These are phyloP conservation scores for Ramalina peruviana DNA, from an alignment of 495 filamentous ascomycete species.

Conservation along the genomic window DNA sequence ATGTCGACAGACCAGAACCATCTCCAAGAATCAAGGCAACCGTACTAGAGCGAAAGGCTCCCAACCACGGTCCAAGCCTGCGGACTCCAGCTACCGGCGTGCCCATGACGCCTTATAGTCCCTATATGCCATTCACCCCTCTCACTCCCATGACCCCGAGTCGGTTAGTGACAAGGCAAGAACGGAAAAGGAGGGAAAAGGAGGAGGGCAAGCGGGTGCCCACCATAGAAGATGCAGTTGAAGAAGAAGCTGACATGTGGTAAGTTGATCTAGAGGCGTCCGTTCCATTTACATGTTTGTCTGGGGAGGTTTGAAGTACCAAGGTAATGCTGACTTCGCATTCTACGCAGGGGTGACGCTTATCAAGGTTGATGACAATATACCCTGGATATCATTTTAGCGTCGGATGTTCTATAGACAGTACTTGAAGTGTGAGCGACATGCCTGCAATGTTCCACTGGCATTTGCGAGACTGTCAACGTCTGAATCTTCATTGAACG, in stretches of 20 bases:
- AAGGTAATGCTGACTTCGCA: too few relatives aligned
- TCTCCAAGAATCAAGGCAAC: slow-evolving; percentile 56
- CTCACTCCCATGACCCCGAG: slow-evolving; percentile 78
- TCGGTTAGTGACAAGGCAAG: slow-evolving; percentile 54
- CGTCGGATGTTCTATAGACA: too few relatives aligned
- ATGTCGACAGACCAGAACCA: slow-evolving; percentile 34
- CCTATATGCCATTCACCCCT: slow-evolving; percentile 85
- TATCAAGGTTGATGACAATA: too few relatives aligned
- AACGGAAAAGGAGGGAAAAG: slow-evolving; percentile 55
- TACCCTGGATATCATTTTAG: too few relatives aligned
- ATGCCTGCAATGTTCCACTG: too few relatives aligned
- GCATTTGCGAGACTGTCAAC: too few relatives aligned
- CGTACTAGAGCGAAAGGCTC: slow-evolving; percentile 50
- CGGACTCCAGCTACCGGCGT: slow-evolving; percentile 58
- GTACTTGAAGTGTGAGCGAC: too few relatives aligned
- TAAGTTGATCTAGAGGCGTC: slow-evolving; percentile 12
- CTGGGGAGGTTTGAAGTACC: too few relatives aligned
- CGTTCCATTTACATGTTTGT: background rate
- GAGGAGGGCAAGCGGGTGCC: slow-evolving; percentile 40
- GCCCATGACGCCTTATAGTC: slow-evolving; percentile 65
- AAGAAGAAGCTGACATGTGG: slow-evolving; percentile 43
- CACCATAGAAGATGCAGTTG: slow-evolving; percentile 40
- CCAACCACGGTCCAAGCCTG: slow-evolving; percentile 22
- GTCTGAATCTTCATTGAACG: too few relatives aligned
- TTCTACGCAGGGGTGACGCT: too few relatives aligned